Conservation (phyloP, 805 yeast genomes). For the Metschnikowia baotianmanensis region DNA sequence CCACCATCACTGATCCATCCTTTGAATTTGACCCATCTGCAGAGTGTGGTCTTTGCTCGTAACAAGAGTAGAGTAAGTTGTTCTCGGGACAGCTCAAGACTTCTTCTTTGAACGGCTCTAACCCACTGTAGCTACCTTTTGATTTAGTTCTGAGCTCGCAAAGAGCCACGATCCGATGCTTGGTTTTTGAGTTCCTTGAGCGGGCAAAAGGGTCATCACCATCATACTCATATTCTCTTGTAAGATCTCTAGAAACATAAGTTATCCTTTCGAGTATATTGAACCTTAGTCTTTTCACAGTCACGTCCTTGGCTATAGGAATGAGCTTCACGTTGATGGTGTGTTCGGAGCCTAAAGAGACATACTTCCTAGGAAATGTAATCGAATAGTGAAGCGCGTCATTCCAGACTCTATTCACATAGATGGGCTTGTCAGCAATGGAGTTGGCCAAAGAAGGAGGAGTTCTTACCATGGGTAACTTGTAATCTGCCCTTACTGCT, state of each 20-base stretch:
- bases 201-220: conserved; percentile 21
- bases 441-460: conserved; percentile 59
- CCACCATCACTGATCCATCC: conserved; percentile 28
- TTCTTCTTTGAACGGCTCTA: conserved; percentile 56
- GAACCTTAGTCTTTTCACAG: conserved; percentile 60
- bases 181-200: conserved; percentile 6
- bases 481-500: conserved; percentile 29
- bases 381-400: conserved; percentile 68
- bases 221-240: conserved; percentile 54
- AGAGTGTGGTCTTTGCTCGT: conserved; percentile 27
- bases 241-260: conserved; percentile 55
- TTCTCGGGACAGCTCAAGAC: conserved; percentile 57
- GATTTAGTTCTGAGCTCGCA: conserved; percentile 61
- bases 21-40: neutral
- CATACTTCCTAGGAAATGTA: conserved; percentile 67
- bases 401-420: conserved; percentile 74
- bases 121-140: conserved; percentile 33
- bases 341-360: conserved; percentile 58
- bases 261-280: conserved; percentile 67
- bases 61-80: conserved; percentile 58
- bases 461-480: conserved; percentile 49
- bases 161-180: conserved; percentile 55
- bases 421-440: conserved; percentile 67
- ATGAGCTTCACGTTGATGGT: conserved; percentile 63
- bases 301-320: conserved; percentile 62